These are phyloP conservation scores for Aristolochia contorta DNA, from an alignment of 164 flowering plant species.

Conservation along the genomic window DNA sequence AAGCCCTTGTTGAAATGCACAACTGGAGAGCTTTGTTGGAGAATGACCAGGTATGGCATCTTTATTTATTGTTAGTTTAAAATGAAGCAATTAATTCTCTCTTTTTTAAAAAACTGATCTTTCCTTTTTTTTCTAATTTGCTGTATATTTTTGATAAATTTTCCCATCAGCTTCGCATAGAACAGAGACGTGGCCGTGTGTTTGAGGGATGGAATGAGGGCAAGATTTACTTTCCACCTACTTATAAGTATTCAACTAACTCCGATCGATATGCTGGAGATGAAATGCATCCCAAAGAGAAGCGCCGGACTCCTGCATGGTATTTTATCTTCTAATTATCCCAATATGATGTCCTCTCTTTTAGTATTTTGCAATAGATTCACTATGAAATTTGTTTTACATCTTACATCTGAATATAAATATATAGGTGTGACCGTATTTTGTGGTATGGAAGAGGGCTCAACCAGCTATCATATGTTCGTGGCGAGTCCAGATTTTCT, in stretches of 20 bases:
- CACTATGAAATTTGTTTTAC: neutral
- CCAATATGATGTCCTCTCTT: neutral
- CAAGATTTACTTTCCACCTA: constrained; percentile 83
- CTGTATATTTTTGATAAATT: constrained; percentile 9
- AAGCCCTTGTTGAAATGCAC: constrained; percentile 95
- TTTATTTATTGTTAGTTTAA: neutral
- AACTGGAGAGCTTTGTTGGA: constrained; percentile 85
- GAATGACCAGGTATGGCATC: constrained; percentile 75
- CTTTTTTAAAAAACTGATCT: constrained; percentile 1
- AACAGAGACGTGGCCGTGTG: constrained; percentile 65
- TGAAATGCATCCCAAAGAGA: constrained; percentile 80
- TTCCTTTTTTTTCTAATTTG: constrained; percentile 1
- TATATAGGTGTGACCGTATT: constrained; percentile 83
- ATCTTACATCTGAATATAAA: constrained; percentile 4
- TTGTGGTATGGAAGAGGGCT: constrained; percentile 84
- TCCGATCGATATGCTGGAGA: constrained; percentile 94
- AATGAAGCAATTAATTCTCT: neutral
- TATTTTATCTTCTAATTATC: constrained; percentile 12
- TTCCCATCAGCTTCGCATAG: constrained; percentile 54
- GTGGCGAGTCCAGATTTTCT: constrained; percentile 80
- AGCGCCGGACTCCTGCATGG: constrained; percentile 96
- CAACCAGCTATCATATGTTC: constrained; percentile 70
- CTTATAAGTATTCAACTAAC: constrained; percentile 86
- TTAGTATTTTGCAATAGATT: neutral
- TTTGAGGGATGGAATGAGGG: constrained; percentile 85